These are phyloP conservation scores for Cadophora luteo-olivacea DNA, from an alignment of 2,329 filamentous ascomycete genomes.

Conservation along the genomic window DNA sequence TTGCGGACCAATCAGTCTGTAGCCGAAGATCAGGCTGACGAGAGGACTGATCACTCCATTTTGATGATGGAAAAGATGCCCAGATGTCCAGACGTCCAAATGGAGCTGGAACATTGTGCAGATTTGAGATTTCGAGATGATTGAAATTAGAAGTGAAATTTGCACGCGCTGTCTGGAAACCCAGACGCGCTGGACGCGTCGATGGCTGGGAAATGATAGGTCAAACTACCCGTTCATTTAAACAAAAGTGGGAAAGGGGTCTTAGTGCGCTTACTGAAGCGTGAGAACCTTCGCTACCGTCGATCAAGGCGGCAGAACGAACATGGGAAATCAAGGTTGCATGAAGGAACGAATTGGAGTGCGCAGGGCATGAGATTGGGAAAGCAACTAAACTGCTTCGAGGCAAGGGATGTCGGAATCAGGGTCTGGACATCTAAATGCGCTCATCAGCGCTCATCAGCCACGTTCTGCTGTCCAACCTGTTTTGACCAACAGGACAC, in stretches of 20 bases:
- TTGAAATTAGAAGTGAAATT: not conserved
- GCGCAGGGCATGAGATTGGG: not conserved
- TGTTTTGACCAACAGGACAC: not conserved
- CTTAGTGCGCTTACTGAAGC: not conserved
- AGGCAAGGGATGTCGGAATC: not conserved
- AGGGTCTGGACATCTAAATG: conserved; percentile 1
- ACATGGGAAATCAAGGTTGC: not conserved
- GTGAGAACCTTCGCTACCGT: conserved; percentile 10
- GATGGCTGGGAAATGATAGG: conserved; percentile 6
- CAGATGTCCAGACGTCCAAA: no score
- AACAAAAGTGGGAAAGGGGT: conserved; percentile 1
- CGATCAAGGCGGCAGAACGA: conserved; percentile 2
- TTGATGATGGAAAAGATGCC: no score
- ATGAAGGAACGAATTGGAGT: not conserved
- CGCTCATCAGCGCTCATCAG: not conserved
- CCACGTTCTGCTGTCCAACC: conserved; percentile 1
- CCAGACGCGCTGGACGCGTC: conserved; percentile 8
- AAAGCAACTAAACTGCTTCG: not conserved
- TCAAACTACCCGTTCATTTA: not conserved
- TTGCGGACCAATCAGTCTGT: not conserved
- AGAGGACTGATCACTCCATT: not conserved
- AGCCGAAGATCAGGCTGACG: not conserved
- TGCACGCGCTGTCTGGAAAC: not conserved
- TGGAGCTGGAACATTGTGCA: no score
- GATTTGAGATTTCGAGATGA: not conserved